Evolutionary conservation across 805 yeast genomes (phyloP).

Genomic region (Cyberlindnera subsufficiens): DNA sequence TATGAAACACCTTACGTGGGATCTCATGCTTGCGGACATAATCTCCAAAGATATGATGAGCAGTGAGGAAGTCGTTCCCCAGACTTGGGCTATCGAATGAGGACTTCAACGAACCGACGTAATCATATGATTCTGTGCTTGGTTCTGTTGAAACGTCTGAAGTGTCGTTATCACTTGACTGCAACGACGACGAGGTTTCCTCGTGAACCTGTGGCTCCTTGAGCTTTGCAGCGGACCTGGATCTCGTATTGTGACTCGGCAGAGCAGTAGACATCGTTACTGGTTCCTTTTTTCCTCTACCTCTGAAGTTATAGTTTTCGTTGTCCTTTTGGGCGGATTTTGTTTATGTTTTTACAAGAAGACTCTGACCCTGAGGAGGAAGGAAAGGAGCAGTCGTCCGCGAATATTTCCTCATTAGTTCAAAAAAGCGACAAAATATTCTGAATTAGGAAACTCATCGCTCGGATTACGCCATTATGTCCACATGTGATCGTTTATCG

Average conservation of each 20-base stretch:
- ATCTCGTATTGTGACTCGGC: constrained; percentile 6
- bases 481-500: too few relatives aligned
- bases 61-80: constrained; percentile 25
- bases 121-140: constrained; percentile 10
- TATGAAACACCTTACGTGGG: constrained; percentile 83
- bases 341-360: too few relatives aligned
- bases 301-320: too few relatives aligned
- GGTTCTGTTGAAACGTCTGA: constrained; percentile 1
- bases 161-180: background rate
- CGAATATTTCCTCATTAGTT: too few relatives aligned
- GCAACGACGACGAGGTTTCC: background rate
- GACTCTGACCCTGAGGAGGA: too few relatives aligned
- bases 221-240: background rate
- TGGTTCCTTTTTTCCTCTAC: too few relatives aligned
- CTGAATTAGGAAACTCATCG: too few relatives aligned
- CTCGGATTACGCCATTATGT: too few relatives aligned
- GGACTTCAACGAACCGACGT: constrained; percentile 6
- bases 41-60: constrained; percentile 39
- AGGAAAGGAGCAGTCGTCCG: too few relatives aligned
- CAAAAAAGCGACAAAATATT: too few relatives aligned
- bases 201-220: background rate
- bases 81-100: constrained; percentile 11
- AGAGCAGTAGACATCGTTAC: background rate
- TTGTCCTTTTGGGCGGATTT: too few relatives aligned
- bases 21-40: constrained; percentile 78